Base-by-base conservation (phyloP, 192 early-diverging fungal species). In the Coemansia asiatica region DNA sequence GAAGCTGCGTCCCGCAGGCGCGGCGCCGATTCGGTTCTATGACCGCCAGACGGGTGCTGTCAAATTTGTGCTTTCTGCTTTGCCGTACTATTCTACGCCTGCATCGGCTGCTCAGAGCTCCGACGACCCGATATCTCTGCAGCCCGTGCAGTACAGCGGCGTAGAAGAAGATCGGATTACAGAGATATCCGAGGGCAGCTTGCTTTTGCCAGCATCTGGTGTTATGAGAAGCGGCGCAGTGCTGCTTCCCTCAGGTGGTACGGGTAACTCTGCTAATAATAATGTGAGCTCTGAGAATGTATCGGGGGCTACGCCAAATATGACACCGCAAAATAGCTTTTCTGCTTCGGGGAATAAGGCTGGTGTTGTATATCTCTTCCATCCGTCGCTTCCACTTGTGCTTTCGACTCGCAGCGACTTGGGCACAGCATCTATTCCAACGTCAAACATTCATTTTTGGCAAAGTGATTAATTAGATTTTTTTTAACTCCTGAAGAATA, bases 1-100 rank as follows among this genome's bases (percentile, higher is more conserved):
- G 29, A 76, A 68, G 23, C 44, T 74, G 58, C 67, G 80, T 0
- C 64, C 75, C 0, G 71, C 72, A 4, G 33, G 51, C 16, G 21
- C 57, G 12, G 50, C 71, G 29, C 80, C 80, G 7, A 71, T 82
- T 54, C 57, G 74, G 7, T 82, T 82, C 46, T 82, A 77, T 47
- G 75, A 74, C 35, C 67, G 80, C 8, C 35, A 12, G 19, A 66
- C 75, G 0, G 80, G 80, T 12, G 62, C 62, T 1, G 46, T 77
- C 26, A 67, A 65, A 40, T 82, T 82, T 68, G 75, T 76, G 35
- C 59, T 82, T 12, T 60, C 75, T 28, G 71, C 80, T 0, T 26
- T 49, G 13, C 78, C 78, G 4, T 27, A 59, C 12, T 61, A 57
- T 27, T 50, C 40, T 4, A 61, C 72, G 1, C 38, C 35, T 16